A percentile compares a stretch with the other conserved stretches of the same genome.
Evolutionary conservation across 352 stramenopile genomes (phyloP).

Genomic region (Pythium rhizo-oryzae): DNA sequence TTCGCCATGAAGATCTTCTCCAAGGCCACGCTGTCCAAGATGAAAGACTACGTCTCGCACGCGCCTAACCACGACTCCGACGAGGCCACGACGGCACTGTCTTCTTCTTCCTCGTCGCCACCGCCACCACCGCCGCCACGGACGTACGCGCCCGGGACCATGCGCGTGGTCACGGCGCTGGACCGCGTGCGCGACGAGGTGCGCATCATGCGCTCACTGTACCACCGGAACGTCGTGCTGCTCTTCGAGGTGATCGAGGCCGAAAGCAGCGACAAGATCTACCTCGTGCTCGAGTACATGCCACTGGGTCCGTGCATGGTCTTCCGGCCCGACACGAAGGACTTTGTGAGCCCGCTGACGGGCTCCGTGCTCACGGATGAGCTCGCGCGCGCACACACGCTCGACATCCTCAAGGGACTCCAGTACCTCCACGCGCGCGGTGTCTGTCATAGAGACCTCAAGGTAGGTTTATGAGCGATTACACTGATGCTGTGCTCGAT

Average conservation of each 20-base stretch:
- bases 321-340: conserved; percentile 64
- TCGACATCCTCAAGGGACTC: conserved; percentile 79
- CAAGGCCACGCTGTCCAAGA: conserved; percentile 69
- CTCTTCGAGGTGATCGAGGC: conserved; percentile 92
- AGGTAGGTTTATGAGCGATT: conserved; percentile 38
- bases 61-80: not conserved
- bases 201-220: conserved; percentile 85
- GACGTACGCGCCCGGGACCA: conserved; percentile 20
- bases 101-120: not conserved
- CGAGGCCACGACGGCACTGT: not conserved
- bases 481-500: not conserved
- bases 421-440: conserved; percentile 73
- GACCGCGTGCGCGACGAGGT: conserved; percentile 87
- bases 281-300: conserved; percentile 91
- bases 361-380: conserved; percentile 56
- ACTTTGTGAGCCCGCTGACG: conserved; percentile 73
- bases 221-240: conserved; percentile 90
- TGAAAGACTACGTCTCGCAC: conserved; percentile 78
- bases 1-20: conserved; percentile 90
- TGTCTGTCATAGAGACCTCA: conserved; percentile 91
- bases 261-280: conserved; percentile 77
- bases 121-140: not conserved
- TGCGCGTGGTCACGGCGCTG: conserved; percentile 79
- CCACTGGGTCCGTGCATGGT: conserved; percentile 77
- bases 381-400: conserved; percentile 62